Evolutionary conservation across 164 flowering plant species (phyloP).

Genomic region (Akebia trifoliata): DNA sequence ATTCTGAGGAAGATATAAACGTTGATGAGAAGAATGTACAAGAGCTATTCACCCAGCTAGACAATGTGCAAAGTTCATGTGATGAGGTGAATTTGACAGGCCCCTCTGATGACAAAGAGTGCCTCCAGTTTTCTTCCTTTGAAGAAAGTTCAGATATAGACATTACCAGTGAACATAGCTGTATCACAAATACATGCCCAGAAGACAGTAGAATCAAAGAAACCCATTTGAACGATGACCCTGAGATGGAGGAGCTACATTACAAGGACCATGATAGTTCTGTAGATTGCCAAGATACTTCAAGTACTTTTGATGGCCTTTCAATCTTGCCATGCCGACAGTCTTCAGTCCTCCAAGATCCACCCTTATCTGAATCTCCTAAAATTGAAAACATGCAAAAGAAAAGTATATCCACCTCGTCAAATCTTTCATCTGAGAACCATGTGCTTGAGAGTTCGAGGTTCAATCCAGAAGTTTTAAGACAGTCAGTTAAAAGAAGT

Average conservation of each 20-base stretch:
- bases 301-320: constrained; percentile 30
- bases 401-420: constrained; percentile 36
- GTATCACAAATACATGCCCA: constrained; percentile 21
- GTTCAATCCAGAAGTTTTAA: constrained; percentile 21
- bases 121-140: constrained; percentile 31
- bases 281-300: constrained; percentile 5
- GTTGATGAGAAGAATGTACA: constrained; percentile 59
- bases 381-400: constrained; percentile 47
- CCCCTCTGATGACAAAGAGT: constrained; percentile 26
- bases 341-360: constrained; percentile 53
- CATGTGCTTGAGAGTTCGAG: constrained; percentile 29
- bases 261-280: constrained; percentile 8
- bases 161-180: constrained; percentile 38
- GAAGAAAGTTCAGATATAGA: constrained; percentile 54
- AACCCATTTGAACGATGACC: constrained; percentile 15
- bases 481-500: constrained; percentile 41
- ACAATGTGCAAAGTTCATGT: constrained; percentile 35
- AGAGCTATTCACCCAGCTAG: constrained; percentile 54
- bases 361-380: constrained; percentile 83
- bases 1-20: constrained; percentile 45
- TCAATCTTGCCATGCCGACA: constrained; percentile 34
- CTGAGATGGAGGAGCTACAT: constrained; percentile 15
- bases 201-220: constrained; percentile 47
- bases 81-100: constrained; percentile 36
- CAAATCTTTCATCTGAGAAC: constrained; percentile 26